These are phyloP conservation scores for Ogataea nakhonphanomensis DNA, from an alignment of 805 yeast species.

Conservation along the genomic window DNA sequence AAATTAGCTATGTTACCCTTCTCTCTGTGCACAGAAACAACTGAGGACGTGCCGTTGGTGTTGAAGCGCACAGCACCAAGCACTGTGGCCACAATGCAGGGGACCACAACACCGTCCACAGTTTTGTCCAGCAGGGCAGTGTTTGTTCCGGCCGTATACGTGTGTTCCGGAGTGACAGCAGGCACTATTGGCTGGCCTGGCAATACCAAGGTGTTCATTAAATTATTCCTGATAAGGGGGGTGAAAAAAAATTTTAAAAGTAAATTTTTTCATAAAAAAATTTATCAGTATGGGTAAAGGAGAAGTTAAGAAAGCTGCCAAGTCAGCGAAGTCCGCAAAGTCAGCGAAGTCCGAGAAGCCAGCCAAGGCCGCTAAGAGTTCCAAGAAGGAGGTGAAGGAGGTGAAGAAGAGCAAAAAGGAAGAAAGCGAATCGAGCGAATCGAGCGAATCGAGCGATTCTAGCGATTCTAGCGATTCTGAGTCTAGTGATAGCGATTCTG, in stretches of 20 bases:
- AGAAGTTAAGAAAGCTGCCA: constrained; percentile 18
- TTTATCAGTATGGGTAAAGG: constrained; percentile 15
- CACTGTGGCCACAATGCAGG: constrained; percentile 51
- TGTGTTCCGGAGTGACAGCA: constrained; percentile 35
- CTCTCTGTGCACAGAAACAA: constrained; percentile 8
- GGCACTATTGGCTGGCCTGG: constrained; percentile 85
- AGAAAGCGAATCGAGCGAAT: constrained; percentile 9
- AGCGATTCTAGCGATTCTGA: constrained; percentile 7
- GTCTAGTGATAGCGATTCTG: constrained; percentile 4
- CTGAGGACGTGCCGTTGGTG: constrained; percentile 24
- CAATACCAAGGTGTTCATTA: constrained; percentile 48
- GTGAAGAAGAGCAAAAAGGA: constrained; percentile 18
- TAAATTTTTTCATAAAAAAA: constrained; percentile 12
- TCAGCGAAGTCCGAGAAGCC: constrained; percentile 9
- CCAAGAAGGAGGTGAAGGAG: constrained; percentile 18
- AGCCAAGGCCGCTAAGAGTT: constrained; percentile 19
- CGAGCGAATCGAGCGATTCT: constrained; percentile 6
- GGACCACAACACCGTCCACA: constrained; percentile 36
- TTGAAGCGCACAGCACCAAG: constrained; percentile 52
- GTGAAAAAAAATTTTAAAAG: constrained; percentile 11
- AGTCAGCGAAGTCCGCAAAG: constrained; percentile 17
- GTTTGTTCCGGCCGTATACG: constrained; percentile 64
- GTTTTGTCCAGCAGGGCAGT: constrained; percentile 48
- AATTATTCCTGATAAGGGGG: constrained; percentile 10
- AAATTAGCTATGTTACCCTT: constrained; percentile 33